Evolutionary conservation across 2,329 filamentous ascomycete genomes (phyloP).

Genomic region (Hypoxylon sp.): DNA sequence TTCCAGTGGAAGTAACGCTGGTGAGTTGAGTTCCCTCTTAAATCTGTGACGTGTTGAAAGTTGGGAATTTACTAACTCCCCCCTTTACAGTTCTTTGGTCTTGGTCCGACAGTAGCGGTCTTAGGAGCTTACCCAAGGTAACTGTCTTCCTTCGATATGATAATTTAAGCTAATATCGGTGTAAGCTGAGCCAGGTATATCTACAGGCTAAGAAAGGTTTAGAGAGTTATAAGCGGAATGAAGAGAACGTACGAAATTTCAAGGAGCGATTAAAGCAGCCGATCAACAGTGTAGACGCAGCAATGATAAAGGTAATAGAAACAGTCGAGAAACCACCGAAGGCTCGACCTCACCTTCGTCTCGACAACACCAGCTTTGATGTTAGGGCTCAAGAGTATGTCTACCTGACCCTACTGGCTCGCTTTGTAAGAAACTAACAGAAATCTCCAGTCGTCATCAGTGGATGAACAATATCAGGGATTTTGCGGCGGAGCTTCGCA

Average conservation of each 20-base stretch:
- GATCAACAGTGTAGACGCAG: not conserved
- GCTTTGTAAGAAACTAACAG: not conserved
- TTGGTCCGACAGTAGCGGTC: conserved; percentile 24
- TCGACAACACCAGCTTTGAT: conserved; percentile 23
- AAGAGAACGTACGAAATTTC: conserved; percentile 20
- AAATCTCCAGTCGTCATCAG: conserved; percentile 15
- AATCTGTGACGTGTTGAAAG: not conserved
- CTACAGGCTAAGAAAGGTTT: conserved; percentile 20
- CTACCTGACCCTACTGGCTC: not conserved
- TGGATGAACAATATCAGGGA: conserved; percentile 32
- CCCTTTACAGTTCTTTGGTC: conserved; percentile 24
- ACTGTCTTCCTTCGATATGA: too few species aligned
- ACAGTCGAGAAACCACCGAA: conserved; percentile 24
- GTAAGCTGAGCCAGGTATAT: conserved; percentile 23
- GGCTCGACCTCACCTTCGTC: conserved; percentile 10
- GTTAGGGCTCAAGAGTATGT: conserved; percentile 27
- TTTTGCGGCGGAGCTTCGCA: conserved; percentile 25
- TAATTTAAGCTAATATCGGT: not conserved
- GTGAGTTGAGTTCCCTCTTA: conserved; percentile 6
- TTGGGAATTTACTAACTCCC: not conserved
- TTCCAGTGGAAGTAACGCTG: conserved; percentile 23
- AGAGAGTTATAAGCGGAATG: conserved; percentile 26
- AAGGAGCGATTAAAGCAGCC: conserved; percentile 19
- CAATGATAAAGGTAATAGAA: conserved; percentile 23
- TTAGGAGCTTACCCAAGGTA: conserved; percentile 27